Evolutionary conservation across 257 asterid genomes (phyloP), one percentile per base, ranked within the genome.

Genomic region (Lycium barbarum): DNA sequence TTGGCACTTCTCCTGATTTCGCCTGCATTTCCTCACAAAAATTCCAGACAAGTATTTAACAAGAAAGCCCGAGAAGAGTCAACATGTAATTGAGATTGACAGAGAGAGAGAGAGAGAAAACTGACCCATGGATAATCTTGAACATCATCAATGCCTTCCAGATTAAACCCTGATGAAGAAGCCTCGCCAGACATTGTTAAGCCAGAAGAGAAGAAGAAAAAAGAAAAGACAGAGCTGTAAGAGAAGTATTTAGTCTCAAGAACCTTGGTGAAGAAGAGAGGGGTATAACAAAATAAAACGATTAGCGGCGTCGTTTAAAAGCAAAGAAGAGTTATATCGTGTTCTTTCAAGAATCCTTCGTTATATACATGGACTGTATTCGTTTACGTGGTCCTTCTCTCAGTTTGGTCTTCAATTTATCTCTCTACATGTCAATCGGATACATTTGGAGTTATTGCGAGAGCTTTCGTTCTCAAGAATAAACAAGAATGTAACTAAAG

Each of bases 81-180:
- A 1, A 47, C 59, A n/a, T 73, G 43, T 8, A 15, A 40, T 74
- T 9, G 12, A 51, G 65, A 14, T 1, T 6, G 36, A 4, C n/a
- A n/a, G 49, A 80, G 5, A 58, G 53, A 49, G 7, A 36, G 3
- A 2, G 26, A 53, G 7, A 4, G 0, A 88, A 79, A 87, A n/a
- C 87, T 83, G 3, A 96, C 99, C 97, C 93, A 88, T 35, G 93
- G 93, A 73, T 87, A 93, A 66, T 93, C 96, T 59, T 88, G 92
- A 53, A 94, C 97, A 88, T 91, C 95, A 49, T 90, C 93, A 65
- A 94, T 66, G 68, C 95, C 98, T 89, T 93, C 95, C 89, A 93
- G 86, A 83, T 82, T 85, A 83, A 90, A 87, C 49, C 84, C 94
- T 49, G 92, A 79, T 5, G 90, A 92, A 40, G 91, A 62, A 57